Evolutionary conservation across 2,329 filamentous ascomycete species (phyloP), one percentile per base, ranked within the genome.

Genomic region (Venturia carpophila): DNA sequence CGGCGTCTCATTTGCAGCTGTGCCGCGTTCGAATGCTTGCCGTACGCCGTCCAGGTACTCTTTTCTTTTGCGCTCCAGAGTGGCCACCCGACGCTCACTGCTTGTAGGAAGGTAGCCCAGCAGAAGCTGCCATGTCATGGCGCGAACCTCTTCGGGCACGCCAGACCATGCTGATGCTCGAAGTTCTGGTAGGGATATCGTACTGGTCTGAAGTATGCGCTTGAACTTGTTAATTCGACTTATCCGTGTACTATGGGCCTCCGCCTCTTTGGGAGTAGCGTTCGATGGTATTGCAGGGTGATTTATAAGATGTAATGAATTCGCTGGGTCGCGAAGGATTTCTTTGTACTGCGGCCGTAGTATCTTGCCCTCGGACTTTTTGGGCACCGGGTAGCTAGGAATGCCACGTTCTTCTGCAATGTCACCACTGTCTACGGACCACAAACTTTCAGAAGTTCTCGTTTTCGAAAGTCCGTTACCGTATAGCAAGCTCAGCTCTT

Each of bases 161-260:
- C 94, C 94, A 63, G 92, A 94, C 94, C 95, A 99, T 39, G 94
- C 92, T 41, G 92, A 82, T 66, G 91, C 83, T 68, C 94, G 85
- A 30, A 99, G 82, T 64, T 97, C 93, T 21, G 88, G 80, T 2
- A 97, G 78, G 1, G 91, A 88, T 70, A 99, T 94, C 0, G 90
- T 92, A 49, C 91, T 96, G 27, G 93, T 86, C 77, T 99, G 94
- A 7, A 99, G 81, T 63, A 99, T 90, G 71, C 89, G 89, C 77
- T 99, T 99, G 79, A 99, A 99, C 74, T 97, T 97, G 78, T 99
- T 97, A 74, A 99, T 99, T 68, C 94, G 87, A 7, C 90, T 89
- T 71, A 96, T 94, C 67, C 91, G 87, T 56, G 92, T 89, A 65
- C 90, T 92, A 73, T 96, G 87, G 15, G 87, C 88, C 73, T 97